phyloP scores from a whole-genome alignment of 148 eudicot species.

The Rhododendron molle region DNA sequence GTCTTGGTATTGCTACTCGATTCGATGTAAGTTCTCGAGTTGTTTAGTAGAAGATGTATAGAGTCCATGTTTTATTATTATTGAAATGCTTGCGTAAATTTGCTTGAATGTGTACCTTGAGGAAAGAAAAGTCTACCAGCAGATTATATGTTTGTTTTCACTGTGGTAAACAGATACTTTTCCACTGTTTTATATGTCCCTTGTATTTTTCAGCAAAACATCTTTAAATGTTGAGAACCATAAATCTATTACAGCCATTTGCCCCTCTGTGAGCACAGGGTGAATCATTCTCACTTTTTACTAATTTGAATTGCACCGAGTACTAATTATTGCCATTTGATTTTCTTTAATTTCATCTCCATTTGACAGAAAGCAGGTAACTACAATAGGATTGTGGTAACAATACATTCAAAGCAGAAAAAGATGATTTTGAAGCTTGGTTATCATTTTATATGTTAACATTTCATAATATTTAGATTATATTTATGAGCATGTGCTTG shows the following conservation, averaged over 20 bases:
- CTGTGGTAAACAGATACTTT: neutral
- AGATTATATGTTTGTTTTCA: neutral
- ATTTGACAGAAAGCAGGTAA: neutral
- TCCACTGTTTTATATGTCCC: neutral
- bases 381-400: neutral
- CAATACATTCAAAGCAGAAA: neutral
- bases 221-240: neutral
- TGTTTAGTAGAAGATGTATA: neutral
- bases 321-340: neutral
- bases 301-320: neutral
- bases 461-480: neutral
- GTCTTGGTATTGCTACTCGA: conserved; percentile 73
- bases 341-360: neutral
- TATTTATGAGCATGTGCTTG: neutral
- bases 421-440: neutral
- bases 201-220: neutral
- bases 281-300: neutral
- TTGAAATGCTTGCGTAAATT: neutral
- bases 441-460: neutral
- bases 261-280: neutral
- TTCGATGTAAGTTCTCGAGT: conserved; percentile 51
- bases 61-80: neutral
- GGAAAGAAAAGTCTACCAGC: neutral
- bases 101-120: neutral
- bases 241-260: neutral